Evolutionary conservation across 305 asterid genomes (phyloP), one percentile per base, ranked within the genome.

Genomic region (Fraxinus ornus): DNA sequence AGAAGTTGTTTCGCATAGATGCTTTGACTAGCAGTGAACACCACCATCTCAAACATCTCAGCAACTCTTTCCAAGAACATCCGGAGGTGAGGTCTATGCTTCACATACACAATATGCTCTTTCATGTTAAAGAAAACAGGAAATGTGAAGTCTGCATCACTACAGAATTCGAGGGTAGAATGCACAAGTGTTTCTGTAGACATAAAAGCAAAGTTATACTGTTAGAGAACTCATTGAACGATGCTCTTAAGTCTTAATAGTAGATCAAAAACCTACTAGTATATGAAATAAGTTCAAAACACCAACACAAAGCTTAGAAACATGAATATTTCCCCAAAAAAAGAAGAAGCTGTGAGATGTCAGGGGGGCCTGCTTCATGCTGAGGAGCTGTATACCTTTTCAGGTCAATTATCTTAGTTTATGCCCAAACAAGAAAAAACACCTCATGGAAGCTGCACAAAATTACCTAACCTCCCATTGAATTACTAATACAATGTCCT

Each of bases 1-100:
- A 95, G 82, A 66, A 95, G 93, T 55, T 93, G 93, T 77, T 94
- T 85, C 0, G 99, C 98, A 44, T 95, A 95, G 83, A 94, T 90
- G 92, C 99, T 95, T 88, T 94, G 98, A 83, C 99, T 95, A 79
- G 99, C 99, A 32, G 99, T 95, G 89, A 95, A 95, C 78, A 95
- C 89, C 79, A 95, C 92, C 44, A 95, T 85, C 83, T 95, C 97
- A 82, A 95, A 95, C 95, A 95, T 86, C 85, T 91, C 95, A 17
- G 97, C 91, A 49, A 95, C 99, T 85, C 93, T 92, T 84, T 92
- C 87, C 41, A 95, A 91, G 83, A 95, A 95, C 66, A 84, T 79
- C 81, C 73, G 86, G 82, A 95, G 97, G 86, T 93, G 92, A 82
- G 98, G 98, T 92, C 98, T 90, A 85, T 88, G 85, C 82, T 85